These are phyloP conservation scores for Tricholoma sp. DNA, from an alignment of 768 basidiomycete genomes.

Conservation along the genomic window DNA sequence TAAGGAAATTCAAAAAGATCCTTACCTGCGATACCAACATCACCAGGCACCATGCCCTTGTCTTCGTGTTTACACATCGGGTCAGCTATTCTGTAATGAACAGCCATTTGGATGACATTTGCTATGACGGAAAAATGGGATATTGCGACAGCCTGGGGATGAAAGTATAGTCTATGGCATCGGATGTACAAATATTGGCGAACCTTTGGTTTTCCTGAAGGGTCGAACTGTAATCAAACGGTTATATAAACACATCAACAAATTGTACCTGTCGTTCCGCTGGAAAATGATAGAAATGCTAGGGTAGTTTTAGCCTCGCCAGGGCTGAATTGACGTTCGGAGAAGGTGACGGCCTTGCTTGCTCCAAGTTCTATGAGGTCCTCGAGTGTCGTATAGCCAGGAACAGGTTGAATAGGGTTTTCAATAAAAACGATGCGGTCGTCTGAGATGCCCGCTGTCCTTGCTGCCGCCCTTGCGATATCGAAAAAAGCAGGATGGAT, in stretches of 20 bases:
- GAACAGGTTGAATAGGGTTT: constrained; percentile 12
- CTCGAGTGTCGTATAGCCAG: constrained; percentile 30
- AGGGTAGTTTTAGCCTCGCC: constrained; percentile 59
- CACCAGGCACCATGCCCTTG: constrained; percentile 45
- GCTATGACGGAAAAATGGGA: constrained; percentile 61
- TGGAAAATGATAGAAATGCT: constrained; percentile 69
- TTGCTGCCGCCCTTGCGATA: constrained; percentile 42
- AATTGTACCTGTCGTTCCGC: constrained; percentile 64
- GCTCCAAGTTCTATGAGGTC: constrained; percentile 42
- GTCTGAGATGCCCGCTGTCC: constrained; percentile 32
- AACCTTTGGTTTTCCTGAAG: constrained; percentile 34
- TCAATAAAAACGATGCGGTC: constrained; percentile 39
- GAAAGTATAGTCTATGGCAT: background rate
- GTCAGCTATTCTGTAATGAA: constrained; percentile 43
- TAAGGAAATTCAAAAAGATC: constrained; percentile 3
- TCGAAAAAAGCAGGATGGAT: constrained; percentile 39
- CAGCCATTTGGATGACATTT: constrained; percentile 56
- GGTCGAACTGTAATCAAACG: background rate
- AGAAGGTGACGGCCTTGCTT: constrained; percentile 31
- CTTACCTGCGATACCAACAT: constrained; percentile 52
- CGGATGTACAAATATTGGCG: background rate
- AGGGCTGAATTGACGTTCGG: constrained; percentile 39
- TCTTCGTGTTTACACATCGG: constrained; percentile 33
- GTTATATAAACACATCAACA: background rate
- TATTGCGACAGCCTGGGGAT: constrained; percentile 55